Percentiles rank a stretch among this genome's conserved stretches.
These are phyloP conservation scores for Glonium stellatum DNA, from an alignment of 495 filamentous ascomycete species.

Conservation along the genomic window DNA sequence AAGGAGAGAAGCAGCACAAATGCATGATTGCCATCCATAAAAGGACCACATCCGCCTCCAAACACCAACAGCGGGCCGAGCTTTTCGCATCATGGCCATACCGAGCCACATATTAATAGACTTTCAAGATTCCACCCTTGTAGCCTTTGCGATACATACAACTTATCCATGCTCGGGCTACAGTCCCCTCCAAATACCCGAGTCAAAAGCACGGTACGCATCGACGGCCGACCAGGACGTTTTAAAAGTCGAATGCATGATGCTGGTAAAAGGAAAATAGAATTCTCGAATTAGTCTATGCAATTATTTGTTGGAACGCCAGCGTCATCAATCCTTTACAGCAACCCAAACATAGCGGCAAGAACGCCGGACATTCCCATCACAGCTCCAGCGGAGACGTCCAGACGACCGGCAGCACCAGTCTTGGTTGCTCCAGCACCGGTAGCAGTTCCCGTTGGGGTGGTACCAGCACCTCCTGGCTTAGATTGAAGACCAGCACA, in stretches of 20 bases:
- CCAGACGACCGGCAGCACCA: conserved; percentile 30
- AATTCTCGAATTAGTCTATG: conserved; percentile 32
- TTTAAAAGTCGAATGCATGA: conserved; percentile 19
- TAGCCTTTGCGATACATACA: conserved; percentile 29
- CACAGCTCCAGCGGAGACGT: conserved; percentile 26
- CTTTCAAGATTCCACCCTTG: conserved; percentile 13
- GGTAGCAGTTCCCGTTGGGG: conserved; percentile 13
- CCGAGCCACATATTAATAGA: conserved; percentile 24
- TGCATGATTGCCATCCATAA: conserved; percentile 14
- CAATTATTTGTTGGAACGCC: conserved; percentile 26
- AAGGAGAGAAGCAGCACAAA: conserved; percentile 16
- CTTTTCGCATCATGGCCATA: conserved; percentile 13
- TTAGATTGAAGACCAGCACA: conserved; percentile 35
- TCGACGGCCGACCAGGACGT: conserved; percentile 7
- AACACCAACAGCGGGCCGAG: conserved; percentile 6
- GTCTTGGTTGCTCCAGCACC: conserved; percentile 22
- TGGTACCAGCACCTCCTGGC: conserved; percentile 28
- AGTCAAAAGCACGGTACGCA: conserved; percentile 10
- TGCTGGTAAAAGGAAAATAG: conserved; percentile 25
- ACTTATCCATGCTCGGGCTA: conserved; percentile 21
- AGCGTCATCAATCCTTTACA: conserved; percentile 30
- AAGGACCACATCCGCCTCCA: conserved; percentile 2
- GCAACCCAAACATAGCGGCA: conserved; percentile 36
- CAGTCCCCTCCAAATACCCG: conserved; percentile 8
- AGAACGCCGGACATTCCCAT: conserved; percentile 33